Evolutionary conservation across 2,329 filamentous ascomycete genomes (phyloP).

Genomic region (Hypoxylon sp.): DNA sequence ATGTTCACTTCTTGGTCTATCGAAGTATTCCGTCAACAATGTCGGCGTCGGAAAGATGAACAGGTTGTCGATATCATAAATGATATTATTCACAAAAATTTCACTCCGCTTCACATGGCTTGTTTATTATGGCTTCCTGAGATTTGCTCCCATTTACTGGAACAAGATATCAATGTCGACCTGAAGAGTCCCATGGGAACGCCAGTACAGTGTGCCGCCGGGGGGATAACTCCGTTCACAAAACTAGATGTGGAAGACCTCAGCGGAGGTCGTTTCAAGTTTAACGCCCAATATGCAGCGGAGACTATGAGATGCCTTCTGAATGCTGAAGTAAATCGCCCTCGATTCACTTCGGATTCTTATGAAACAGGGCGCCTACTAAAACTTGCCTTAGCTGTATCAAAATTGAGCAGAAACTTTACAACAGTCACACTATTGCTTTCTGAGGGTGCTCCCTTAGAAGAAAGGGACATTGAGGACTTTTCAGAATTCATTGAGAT

Average conservation of each 20-base stretch:
- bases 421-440: neutral
- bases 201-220: conserved; percentile 17
- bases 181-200: conserved; percentile 16
- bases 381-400: no score
- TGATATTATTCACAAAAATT: neutral
- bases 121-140: conserved; percentile 15
- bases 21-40: neutral
- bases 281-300: no score
- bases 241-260: neutral
- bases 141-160: conserved; percentile 4
- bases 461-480: conserved; percentile 5
- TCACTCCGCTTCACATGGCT: conserved; percentile 21
- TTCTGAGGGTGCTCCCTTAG: neutral
- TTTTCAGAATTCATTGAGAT: neutral
- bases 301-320: conserved; percentile 2
- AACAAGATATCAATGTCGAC: neutral
- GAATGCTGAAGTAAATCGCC: neutral
- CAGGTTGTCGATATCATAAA: neutral
- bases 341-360: neutral
- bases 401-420: no score
- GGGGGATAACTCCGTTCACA: neutral
- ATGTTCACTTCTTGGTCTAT: conserved; percentile 32
- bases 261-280: no score
- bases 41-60: no score
- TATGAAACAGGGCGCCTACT: neutral